These are phyloP conservation scores for Gomphus bonarii DNA, from an alignment of 1,284 basidiomycete genomes.

Conservation along the genomic window DNA sequence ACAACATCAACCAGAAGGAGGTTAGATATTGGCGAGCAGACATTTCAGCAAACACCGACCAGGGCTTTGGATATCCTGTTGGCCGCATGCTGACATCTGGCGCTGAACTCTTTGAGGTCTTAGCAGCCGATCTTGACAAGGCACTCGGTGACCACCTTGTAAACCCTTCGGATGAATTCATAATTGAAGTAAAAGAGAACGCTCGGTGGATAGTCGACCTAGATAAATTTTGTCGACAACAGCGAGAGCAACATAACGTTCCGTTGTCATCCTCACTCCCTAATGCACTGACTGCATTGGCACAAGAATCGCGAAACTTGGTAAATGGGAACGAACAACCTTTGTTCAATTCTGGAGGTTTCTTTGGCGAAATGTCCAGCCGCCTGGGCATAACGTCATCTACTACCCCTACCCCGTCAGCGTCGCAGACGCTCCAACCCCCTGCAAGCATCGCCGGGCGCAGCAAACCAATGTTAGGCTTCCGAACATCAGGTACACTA, in stretches of 20 bases:
- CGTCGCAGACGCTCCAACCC: slow-evolving; percentile 1
- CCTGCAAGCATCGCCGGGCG: slow-evolving; percentile 2
- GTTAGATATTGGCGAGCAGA: slow-evolving; percentile 11
- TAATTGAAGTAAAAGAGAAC: slow-evolving; percentile 49
- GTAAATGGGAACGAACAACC: slow-evolving; percentile 15
- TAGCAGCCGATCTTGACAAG: slow-evolving; percentile 19
- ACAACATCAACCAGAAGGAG: background rate
- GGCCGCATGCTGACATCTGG: slow-evolving; percentile 3
- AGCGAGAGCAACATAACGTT: slow-evolving; percentile 8
- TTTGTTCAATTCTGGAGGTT: slow-evolving; percentile 7
- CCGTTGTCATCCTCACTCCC: slow-evolving; percentile 30
- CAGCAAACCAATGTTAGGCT: slow-evolving; percentile 17
- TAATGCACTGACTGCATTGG: slow-evolving; percentile 49
- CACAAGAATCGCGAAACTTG: slow-evolving; percentile 31
- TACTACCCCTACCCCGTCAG: background rate
- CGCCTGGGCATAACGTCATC: slow-evolving; percentile 3
- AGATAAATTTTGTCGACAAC: background rate
- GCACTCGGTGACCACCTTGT: slow-evolving; percentile 51
- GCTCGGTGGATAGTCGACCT: slow-evolving; percentile 40
- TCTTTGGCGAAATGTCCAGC: slow-evolving; percentile 8
- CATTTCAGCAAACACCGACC: slow-evolving; percentile 18
- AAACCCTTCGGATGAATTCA: slow-evolving; percentile 49
- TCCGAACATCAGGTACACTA: slow-evolving; percentile 52
- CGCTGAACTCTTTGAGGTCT: background rate
- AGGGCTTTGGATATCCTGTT: slow-evolving; percentile 15